Percentiles rank a stretch among this genome's conserved stretches.
These are phyloP conservation scores for Syncephalastrum racemosum DNA, from an alignment of 371 early-diverging fungal species.

Conservation along the genomic window DNA sequence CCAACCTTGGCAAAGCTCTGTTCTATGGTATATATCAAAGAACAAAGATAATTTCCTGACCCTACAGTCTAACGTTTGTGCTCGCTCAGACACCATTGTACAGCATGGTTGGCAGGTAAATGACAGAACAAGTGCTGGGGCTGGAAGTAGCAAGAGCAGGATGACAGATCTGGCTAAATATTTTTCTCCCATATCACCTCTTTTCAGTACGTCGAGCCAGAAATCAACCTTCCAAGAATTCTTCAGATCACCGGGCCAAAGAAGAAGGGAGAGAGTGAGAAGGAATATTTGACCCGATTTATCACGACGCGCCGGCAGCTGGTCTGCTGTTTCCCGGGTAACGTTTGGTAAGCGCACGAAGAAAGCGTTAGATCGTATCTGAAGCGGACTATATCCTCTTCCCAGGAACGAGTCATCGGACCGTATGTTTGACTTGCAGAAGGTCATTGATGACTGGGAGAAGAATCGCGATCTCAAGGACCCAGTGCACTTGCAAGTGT, in stretches of 20 bases:
- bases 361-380: neutral
- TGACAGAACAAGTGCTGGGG: neutral
- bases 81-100: slow-evolving; percentile 43
- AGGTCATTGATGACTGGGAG: slow-evolving; percentile 33
- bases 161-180: slow-evolving; percentile 3
- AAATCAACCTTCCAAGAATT: slow-evolving; percentile 44
- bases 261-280: slow-evolving; percentile 27
- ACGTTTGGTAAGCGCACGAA: slow-evolving; percentile 33
- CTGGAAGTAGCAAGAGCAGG: neutral
- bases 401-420: slow-evolving; percentile 43
- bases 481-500: slow-evolving; percentile 27
- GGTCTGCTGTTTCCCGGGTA: slow-evolving; percentile 47
- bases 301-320: slow-evolving; percentile 42
- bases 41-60: neutral
- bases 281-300: slow-evolving; percentile 39
- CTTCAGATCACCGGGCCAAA: slow-evolving; percentile 40
- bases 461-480: slow-evolving; percentile 32
- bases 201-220: slow-evolving; percentile 41
- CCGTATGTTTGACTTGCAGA: slow-evolving; percentile 40
- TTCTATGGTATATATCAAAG: slow-evolving; percentile 40
- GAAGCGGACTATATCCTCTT: neutral
- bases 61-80: neutral
- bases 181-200: slow-evolving; percentile 6
- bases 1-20: slow-evolving; percentile 49
- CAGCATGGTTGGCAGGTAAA: slow-evolving; percentile 55